Conservation (phyloP, 352 stramenopile genomes). For the Phytopythium litorale region DNA sequence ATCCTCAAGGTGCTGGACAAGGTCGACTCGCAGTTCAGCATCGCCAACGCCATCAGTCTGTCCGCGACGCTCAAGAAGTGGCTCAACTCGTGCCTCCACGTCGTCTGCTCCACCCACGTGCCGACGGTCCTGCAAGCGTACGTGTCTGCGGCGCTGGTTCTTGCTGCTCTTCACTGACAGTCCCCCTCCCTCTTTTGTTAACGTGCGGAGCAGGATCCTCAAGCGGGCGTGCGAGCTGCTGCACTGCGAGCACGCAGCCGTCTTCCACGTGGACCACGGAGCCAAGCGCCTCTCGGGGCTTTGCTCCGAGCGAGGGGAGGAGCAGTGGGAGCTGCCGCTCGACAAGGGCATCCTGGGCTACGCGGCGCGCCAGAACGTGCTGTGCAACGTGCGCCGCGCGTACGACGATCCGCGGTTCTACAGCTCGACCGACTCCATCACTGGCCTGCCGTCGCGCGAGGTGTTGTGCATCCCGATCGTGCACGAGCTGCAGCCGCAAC, state of each 20-base stretch:
- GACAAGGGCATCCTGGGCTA: slow-evolving; percentile 71
- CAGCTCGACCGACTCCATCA: slow-evolving; percentile 72
- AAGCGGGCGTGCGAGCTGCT: slow-evolving; percentile 55
- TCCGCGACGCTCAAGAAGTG: slow-evolving; percentile 68
- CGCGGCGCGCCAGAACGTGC: slow-evolving; percentile 37
- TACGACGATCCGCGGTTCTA: slow-evolving; percentile 78
- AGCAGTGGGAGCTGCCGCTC: slow-evolving; percentile 57
- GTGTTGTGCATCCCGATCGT: slow-evolving; percentile 66
- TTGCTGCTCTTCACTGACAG: background rate
- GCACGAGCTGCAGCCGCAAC: slow-evolving; percentile 37
- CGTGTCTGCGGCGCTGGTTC: background rate
- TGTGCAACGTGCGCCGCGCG: slow-evolving; percentile 59
- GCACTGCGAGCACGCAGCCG: slow-evolving; percentile 64
- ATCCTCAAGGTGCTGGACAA: slow-evolving; percentile 81
- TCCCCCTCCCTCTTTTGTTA: background rate
- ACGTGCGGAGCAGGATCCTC: slow-evolving; percentile 25
- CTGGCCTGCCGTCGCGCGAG: slow-evolving; percentile 45
- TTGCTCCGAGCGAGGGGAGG: slow-evolving; percentile 36
- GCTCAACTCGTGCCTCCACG: slow-evolving; percentile 60
- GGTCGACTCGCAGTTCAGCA: slow-evolving; percentile 84
- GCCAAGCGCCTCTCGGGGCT: slow-evolving; percentile 27
- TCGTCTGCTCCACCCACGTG: slow-evolving; percentile 50
- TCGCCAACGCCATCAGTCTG: slow-evolving; percentile 73
- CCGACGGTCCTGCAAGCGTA: slow-evolving; percentile 34
- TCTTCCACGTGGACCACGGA: slow-evolving; percentile 57